These are phyloP conservation scores for Microthyrium microscopicum DNA, from an alignment of 2,329 filamentous ascomycete species.

Conservation along the genomic window DNA sequence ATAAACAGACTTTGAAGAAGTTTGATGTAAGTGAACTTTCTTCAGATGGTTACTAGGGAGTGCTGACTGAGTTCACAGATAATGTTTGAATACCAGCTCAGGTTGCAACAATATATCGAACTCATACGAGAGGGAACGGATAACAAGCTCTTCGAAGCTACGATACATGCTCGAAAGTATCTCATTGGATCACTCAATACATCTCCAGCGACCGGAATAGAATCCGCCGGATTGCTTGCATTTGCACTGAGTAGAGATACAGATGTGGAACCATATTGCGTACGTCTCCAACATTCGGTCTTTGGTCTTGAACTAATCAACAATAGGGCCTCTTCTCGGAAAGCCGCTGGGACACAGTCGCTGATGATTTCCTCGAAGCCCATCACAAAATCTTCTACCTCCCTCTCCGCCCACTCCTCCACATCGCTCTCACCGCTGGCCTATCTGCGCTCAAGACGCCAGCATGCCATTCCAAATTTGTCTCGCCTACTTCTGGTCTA, in stretches of 20 bases:
- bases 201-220: no score
- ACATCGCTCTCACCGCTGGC: slow-evolving; percentile 79
- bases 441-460: slow-evolving; percentile 93
- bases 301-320: not conserved
- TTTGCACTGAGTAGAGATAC: no score
- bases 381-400: slow-evolving; percentile 77
- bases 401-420: slow-evolving; percentile 66
- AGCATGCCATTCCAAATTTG: slow-evolving; percentile 60
- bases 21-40: slow-evolving; percentile 32
- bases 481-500: slow-evolving; percentile 31
- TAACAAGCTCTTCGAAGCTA: slow-evolving; percentile 55
- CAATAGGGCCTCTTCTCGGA: slow-evolving; percentile 54
- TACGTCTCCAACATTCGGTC: not conserved
- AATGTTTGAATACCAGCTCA: slow-evolving; percentile 81
- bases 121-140: slow-evolving; percentile 47
- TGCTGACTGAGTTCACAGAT: slow-evolving; percentile 24
- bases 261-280: not conserved
- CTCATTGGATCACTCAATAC: no score
- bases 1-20: slow-evolving; percentile 82
- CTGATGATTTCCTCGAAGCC: slow-evolving; percentile 65
- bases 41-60: not conserved
- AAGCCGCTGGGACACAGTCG: slow-evolving; percentile 58
- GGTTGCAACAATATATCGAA: slow-evolving; percentile 90
- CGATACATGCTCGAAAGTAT: slow-evolving; percentile 67
- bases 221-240: not conserved